phyloP scores from a whole-genome alignment of 2,329 filamentous ascomycete genomes.

The Achaetomium macrosporum region DNA sequence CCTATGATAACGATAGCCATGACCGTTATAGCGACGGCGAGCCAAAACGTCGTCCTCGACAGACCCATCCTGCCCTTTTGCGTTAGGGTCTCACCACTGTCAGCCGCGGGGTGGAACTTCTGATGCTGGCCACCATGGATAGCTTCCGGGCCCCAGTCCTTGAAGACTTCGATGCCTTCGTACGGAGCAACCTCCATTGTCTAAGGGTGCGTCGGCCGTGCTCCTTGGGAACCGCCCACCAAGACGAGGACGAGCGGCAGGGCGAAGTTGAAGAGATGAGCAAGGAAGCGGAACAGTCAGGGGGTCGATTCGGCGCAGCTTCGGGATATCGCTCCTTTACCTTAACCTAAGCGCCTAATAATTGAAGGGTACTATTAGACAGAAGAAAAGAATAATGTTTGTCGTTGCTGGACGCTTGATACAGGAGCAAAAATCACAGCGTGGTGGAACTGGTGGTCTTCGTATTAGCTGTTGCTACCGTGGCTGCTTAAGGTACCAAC shows the following conservation, averaged over 20 bases:
- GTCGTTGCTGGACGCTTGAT: too few species aligned
- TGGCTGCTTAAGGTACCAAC: too few species aligned
- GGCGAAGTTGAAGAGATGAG: neutral
- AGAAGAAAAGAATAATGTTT: too few species aligned
- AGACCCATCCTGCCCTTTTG: neutral
- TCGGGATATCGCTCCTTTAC: too few species aligned
- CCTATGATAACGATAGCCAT: neutral
- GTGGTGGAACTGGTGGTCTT: too few species aligned
- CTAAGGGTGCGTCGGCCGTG: neutral
- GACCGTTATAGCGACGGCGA: neutral
- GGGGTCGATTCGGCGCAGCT: too few species aligned
- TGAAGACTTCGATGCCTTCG: neutral
- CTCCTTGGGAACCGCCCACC: neutral
- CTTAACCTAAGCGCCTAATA: too few species aligned
- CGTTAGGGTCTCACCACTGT: neutral
- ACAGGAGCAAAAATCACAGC: too few species aligned
- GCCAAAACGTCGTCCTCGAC: neutral
- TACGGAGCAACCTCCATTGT: neutral
- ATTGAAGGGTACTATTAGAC: too few species aligned
- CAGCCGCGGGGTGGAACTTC: neutral
- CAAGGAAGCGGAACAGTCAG: too few species aligned
- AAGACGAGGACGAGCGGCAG: neutral
- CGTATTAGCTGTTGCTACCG: too few species aligned
- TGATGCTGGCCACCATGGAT: neutral
- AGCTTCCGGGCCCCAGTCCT: neutral